phyloP scores from a whole-genome alignment of 2,329 filamentous ascomycete genomes.

The Metarhizium anisopliae region DNA sequence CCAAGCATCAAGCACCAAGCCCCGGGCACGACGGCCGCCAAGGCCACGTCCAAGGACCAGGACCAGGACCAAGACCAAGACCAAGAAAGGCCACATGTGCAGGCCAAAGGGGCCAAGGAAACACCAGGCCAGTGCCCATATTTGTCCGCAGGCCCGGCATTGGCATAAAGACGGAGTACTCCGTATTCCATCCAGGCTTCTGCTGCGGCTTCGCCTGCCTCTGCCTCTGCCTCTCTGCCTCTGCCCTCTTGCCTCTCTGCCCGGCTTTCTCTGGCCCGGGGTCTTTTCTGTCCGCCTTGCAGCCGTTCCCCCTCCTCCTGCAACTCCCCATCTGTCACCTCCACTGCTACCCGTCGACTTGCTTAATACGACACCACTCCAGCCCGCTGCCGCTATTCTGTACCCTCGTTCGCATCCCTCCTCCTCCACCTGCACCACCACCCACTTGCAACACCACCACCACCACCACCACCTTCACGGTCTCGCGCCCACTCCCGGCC shows the following conservation, averaged over 20 bases:
- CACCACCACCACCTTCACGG: slow-evolving; percentile 5
- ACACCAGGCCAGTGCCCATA: too few species aligned
- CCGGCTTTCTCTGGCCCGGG: too few species aligned
- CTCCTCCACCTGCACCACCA: slow-evolving; percentile 13
- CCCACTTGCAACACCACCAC: slow-evolving; percentile 9
- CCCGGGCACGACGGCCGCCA: neutral
- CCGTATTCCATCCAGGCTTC: too few species aligned
- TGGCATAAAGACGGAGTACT: too few species aligned
- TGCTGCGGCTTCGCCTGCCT: too few species aligned
- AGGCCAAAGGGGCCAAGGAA: too few species aligned
- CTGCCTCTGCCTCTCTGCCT: too few species aligned
- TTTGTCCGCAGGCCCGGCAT: too few species aligned
- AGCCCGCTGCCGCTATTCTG: slow-evolving; percentile 9
- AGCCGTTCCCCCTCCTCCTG: slow-evolving; percentile 7
- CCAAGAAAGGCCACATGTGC: neutral
- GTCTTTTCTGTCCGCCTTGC: slow-evolving; percentile 1
- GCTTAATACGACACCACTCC: slow-evolving; percentile 6
- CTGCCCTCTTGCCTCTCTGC: too few species aligned
- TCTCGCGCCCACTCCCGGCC: slow-evolving; percentile 13
- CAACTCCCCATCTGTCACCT: slow-evolving; percentile 7
- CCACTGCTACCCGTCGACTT: slow-evolving; percentile 4
- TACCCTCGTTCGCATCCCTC: slow-evolving; percentile 10
- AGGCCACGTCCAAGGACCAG: neutral
- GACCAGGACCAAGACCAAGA: neutral
- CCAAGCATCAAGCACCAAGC: too few species aligned